Percentiles rank a stretch among this genome's conserved stretches.
These are phyloP conservation scores for Rhynchosporium agropyri DNA, from an alignment of 2,329 filamentous ascomycete species.

Conservation along the genomic window DNA sequence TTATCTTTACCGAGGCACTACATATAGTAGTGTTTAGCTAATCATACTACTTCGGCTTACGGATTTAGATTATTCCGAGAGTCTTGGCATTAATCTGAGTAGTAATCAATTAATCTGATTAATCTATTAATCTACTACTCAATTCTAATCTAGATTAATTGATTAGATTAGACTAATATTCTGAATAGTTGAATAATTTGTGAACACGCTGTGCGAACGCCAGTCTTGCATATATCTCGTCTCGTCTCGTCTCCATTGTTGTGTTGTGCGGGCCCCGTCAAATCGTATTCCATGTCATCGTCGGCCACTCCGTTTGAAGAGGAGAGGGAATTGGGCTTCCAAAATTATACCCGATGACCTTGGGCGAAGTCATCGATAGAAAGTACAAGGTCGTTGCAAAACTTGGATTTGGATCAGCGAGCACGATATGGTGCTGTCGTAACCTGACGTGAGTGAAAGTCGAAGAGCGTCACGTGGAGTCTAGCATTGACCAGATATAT, in stretches of 20 bases:
- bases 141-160: no score
- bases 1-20: no score
- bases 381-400: constrained; percentile 48
- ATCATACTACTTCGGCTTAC: no score
- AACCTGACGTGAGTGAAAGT: constrained; percentile 41
- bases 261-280: constrained; percentile 27
- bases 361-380: constrained; percentile 36
- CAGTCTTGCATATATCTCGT: constrained; percentile 31
- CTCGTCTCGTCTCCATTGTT: constrained; percentile 29
- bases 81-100: no score
- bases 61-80: no score
- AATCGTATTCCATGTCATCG: constrained; percentile 30
- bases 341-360: constrained; percentile 35
- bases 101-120: no score
- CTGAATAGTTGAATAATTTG: no score
- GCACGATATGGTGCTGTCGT: constrained; percentile 45
- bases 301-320: constrained; percentile 33
- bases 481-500: constrained; percentile 32
- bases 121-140: no score
- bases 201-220: constrained; percentile 21
- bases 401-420: constrained; percentile 45
- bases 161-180: no score
- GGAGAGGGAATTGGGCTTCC: constrained; percentile 32
- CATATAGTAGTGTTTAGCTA: no score
- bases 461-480: constrained; percentile 24